Conservation (phyloP, 805 yeast genomes). For the Ogataea kodamae region DNA sequence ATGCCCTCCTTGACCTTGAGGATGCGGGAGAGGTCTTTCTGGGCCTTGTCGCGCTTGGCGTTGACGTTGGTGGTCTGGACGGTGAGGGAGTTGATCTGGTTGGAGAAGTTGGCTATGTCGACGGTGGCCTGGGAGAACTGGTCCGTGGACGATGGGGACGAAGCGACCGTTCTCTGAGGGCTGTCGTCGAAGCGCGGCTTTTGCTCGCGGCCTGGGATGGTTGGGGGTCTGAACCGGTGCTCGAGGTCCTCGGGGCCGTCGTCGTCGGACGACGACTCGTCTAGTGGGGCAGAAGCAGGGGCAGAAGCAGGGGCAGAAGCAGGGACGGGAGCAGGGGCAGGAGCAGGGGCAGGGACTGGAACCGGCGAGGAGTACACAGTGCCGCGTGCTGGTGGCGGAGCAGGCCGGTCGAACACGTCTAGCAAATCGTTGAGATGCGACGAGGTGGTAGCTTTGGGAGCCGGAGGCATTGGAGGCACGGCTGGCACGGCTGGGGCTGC, state of each 20-base stretch:
- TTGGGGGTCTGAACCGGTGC: slow-evolving; percentile 26
- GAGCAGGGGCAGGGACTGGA: slow-evolving; percentile 36
- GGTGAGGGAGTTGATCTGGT: slow-evolving; percentile 76
- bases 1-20: slow-evolving; percentile 66
- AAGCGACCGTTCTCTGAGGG: slow-evolving; percentile 35
- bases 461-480: slow-evolving; percentile 10
- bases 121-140: slow-evolving; percentile 75
- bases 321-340: too few relatives aligned
- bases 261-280: slow-evolving; percentile 35
- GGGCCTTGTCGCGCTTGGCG: slow-evolving; percentile 70
- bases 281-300: too few relatives aligned
- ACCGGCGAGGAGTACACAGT: too few relatives aligned
- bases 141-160: slow-evolving; percentile 32
- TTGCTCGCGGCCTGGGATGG: slow-evolving; percentile 34
- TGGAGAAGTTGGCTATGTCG: slow-evolving; percentile 82
- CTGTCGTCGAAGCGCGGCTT: slow-evolving; percentile 37
- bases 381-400: slow-evolving; percentile 20
- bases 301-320: slow-evolving; percentile 76
- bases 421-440: slow-evolving; percentile 64
- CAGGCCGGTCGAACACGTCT: slow-evolving; percentile 46
- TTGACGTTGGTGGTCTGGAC: slow-evolving; percentile 68
- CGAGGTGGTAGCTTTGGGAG: slow-evolving; percentile 15
- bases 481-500: slow-evolving; percentile 13
- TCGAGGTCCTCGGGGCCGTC: slow-evolving; percentile 36
- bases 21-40: slow-evolving; percentile 69